Evolutionary conservation across 163 green algal genomes (phyloP).

Genomic region (Coccomyxa subellipsoidea): DNA sequence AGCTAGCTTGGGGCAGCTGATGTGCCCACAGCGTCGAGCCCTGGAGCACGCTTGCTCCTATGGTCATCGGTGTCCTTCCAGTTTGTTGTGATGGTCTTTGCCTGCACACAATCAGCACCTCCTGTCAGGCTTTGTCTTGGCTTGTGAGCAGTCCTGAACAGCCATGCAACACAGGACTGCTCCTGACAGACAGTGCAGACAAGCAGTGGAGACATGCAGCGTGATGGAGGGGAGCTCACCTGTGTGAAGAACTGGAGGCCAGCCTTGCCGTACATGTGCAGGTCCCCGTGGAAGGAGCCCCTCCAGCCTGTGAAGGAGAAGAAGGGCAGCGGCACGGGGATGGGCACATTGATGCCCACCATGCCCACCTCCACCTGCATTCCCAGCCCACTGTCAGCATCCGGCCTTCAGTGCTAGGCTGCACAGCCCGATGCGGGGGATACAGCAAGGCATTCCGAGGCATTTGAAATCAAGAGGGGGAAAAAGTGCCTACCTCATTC

Average conservation of each 20-base stretch:
- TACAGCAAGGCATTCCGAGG: too few relatives aligned
- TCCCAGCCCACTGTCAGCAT: background rate
- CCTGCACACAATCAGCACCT: constrained; percentile 45
- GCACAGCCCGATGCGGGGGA: too few relatives aligned
- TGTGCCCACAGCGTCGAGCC: constrained; percentile 32
- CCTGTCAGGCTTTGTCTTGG: too few relatives aligned
- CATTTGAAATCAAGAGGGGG: too few relatives aligned
- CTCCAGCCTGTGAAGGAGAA: constrained; percentile 96
- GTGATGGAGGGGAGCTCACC: constrained; percentile 31
- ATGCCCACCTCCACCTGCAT: constrained; percentile 72
- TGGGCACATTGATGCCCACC: constrained; percentile 97
- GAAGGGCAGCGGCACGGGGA: constrained; percentile 92
- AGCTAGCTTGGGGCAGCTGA: background rate
- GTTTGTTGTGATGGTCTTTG: constrained; percentile 90
- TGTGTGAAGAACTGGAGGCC: constrained; percentile 90
- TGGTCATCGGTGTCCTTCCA: constrained; percentile 57
- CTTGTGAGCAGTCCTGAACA: too few relatives aligned
- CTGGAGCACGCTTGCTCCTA: constrained; percentile 21
- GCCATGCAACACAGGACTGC: too few relatives aligned
- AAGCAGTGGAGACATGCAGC: background rate
- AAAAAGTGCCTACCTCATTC: constrained; percentile 20
- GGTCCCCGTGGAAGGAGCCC: constrained; percentile 80
- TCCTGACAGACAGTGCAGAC: too few relatives aligned
- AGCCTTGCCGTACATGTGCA: constrained; percentile 90
- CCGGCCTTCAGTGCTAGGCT: too few relatives aligned